Base-by-base conservation (phyloP, 1,139 yeast genomes). In the Candida sp. region DNA sequence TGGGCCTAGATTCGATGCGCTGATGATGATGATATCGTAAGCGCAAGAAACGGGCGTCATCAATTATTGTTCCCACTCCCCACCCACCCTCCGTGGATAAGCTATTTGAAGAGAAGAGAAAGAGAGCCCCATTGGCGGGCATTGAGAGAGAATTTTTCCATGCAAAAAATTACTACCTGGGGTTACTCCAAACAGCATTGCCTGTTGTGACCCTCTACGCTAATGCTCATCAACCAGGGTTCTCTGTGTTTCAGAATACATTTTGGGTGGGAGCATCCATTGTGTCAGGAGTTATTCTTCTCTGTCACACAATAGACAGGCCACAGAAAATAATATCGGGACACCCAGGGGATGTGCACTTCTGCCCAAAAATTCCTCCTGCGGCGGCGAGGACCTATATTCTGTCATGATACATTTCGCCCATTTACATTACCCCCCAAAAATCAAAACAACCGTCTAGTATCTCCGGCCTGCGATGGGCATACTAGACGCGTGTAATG, bases 221-320 rank as follows among this genome's bases (percentile, higher is more conserved):
- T 40, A 40, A 40, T 28, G 43, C 43, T 40, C 43, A 40, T 40
- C 34, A 28, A 17, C 27, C 23, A 40, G 43, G 43, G 43, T 40
- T 40, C 43, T 40, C 26, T 40, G 26, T 40, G 43, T 40, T 40
- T 40, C 43, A 28, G 31, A 11, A 25, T 26, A 2, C 31, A 37
- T 7, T 25, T 35, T 17, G 26, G 23, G 17, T 28, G 38, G 25
- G 23, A 34, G 22, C 22, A 34, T 12, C 17, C 17, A 34, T 12
- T 22, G 25, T 22, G 22, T 4, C 25, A 22, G 22, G 22, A 7
- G 22, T 7, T 4, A 34, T n/a, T 34, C 8, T 34, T n/a, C 8
- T 34, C 22, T 17, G 17, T 17, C 17, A 17, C 17, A 17, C 17
- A 17, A 17, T 17, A 17, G 17, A 17, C 17, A 17, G 17, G 17